Evolutionary conservation across 169 alveolate species (phyloP).

Genomic region (Neospora caninum): DNA sequence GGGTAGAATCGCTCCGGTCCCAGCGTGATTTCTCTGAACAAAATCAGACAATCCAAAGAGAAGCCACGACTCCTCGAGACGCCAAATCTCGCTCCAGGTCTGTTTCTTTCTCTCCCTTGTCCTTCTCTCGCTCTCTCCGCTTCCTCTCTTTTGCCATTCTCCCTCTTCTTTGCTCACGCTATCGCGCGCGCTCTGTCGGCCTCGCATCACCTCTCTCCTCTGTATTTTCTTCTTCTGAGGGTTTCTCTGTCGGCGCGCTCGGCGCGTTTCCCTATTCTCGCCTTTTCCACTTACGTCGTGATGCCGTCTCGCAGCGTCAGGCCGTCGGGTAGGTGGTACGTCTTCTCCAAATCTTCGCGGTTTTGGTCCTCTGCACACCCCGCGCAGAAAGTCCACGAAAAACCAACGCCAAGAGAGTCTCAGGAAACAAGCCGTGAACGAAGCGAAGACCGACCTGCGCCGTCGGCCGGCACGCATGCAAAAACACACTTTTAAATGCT

Average conservation of each 20-base stretch:
- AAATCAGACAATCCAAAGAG: not conserved
- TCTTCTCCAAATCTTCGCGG: slow-evolving; percentile 68
- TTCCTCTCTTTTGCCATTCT: not conserved
- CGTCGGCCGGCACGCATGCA: too few species aligned
- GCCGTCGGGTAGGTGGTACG: slow-evolving; percentile 80
- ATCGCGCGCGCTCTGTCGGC: too few species aligned
- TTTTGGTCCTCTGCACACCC: slow-evolving; percentile 67
- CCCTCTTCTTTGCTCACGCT: not conserved
- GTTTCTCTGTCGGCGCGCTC: too few species aligned
- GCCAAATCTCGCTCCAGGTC: not conserved
- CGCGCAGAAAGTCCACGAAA: not conserved
- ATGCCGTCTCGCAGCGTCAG: slow-evolving; percentile 73
- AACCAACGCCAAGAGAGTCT: too few species aligned
- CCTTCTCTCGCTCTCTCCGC: not conserved
- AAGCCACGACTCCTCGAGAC: not conserved
- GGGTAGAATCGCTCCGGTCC: slow-evolving; percentile 80
- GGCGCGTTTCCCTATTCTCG: too few species aligned
- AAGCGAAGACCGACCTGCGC: too few species aligned
- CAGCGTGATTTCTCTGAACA: slow-evolving; percentile 65
- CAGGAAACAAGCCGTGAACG: too few species aligned
- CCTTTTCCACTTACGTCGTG: slow-evolving; percentile 50
- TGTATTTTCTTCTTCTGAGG: too few species aligned
- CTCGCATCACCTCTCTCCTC: not conserved
- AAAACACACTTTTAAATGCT: not conserved
- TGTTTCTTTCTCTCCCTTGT: not conserved